Base-by-base conservation (phyloP, 768 basidiomycete species). In the Termitomyces sp. region DNA sequence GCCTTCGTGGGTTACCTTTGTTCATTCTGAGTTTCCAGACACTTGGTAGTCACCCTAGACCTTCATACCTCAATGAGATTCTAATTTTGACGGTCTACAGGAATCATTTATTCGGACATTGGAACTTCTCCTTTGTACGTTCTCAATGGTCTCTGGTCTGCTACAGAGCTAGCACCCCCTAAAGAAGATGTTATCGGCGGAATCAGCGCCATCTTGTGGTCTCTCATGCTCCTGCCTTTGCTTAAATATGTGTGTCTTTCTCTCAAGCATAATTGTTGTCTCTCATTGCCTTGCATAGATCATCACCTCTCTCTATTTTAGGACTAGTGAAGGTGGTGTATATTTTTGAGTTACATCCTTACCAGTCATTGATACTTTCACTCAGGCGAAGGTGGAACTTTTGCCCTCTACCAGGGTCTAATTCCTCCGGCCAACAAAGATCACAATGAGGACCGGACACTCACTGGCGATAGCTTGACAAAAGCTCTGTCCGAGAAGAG, bases 111-210 rank as follows among this genome's bases (percentile, higher is more conserved):
- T 63, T 79, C 78, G 2, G 81, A 79, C 64, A 79, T 82, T 60
- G 80, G 87, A 7, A 88, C 87, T 0, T 85, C 83, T 0, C 86
- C 87, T 0, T 69, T 88, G 15, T 89, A 89, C 69, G 82, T 85
- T 3, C 69, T 89, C 33, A 88, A 87, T 66, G 86, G 86, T 9
- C 81, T 89, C 15, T 89, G 85, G 82, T 78, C 84, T 2, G 42
- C 81, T 1, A 58, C 65, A 5, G 82, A 81, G 0, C 75, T 78
- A 15, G 68, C 76, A 0, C 88, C 87, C 0, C 71, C 80, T 0
- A 65, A 74, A 56, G 87, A 90, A 61, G 87, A 89, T 67, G 71
- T 88, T 16, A 82, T 90, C 55, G 87, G 88, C 0, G 83, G 81
- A 5, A 63, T 89, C 50, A 84, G 81, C 60, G 84, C 86, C 20